Percentiles rank a stretch among this genome's conserved stretches.
Conservation (phyloP, 139 green algal species). For the Picochlorum sp. region DNA sequence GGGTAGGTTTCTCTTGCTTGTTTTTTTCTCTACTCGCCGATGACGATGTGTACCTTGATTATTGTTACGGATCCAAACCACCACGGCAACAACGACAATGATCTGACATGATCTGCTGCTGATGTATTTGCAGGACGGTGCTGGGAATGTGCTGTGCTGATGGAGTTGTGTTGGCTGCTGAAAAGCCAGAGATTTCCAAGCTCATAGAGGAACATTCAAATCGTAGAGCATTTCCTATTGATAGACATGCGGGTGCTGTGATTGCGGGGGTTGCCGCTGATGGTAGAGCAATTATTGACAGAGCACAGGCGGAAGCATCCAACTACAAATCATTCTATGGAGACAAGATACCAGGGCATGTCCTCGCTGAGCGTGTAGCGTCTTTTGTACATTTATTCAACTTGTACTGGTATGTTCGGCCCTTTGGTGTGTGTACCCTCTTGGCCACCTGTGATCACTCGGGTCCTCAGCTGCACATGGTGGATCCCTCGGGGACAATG, state of each 20-base stretch:
- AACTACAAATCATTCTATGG: constrained; percentile 72
- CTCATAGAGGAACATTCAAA: constrained; percentile 89
- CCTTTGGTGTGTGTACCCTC: constrained; percentile 71
- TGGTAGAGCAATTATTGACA: constrained; percentile 75
- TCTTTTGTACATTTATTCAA: constrained; percentile 95
- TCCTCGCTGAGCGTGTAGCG: constrained; percentile 85
- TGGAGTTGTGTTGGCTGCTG: constrained; percentile 88
- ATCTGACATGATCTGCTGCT: not conserved
- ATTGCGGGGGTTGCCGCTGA: constrained; percentile 68
- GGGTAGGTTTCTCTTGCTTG: constrained; percentile 46
- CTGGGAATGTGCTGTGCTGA: constrained; percentile 92
- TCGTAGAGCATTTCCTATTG: constrained; percentile 73
- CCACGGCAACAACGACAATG: too few relatives aligned
- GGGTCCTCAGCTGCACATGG: constrained; percentile 81
- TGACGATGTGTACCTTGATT: too few relatives aligned
- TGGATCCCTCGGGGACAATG: constrained; percentile 76
- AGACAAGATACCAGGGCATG: constrained; percentile 78
- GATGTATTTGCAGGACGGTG: constrained; percentile 64
- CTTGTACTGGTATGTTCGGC: constrained; percentile 83
- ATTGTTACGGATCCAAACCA: too few relatives aligned
- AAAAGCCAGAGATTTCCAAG: constrained; percentile 95
- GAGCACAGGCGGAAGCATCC: constrained; percentile 42
- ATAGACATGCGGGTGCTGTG: constrained; percentile 73
- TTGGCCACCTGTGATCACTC: constrained; percentile 73
- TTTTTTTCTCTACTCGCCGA: too few relatives aligned